Percentiles rank a stretch among this genome's conserved stretches.
Conservation (phyloP, 805 yeast genomes). For the Yamadazyma akitaensis region DNA sequence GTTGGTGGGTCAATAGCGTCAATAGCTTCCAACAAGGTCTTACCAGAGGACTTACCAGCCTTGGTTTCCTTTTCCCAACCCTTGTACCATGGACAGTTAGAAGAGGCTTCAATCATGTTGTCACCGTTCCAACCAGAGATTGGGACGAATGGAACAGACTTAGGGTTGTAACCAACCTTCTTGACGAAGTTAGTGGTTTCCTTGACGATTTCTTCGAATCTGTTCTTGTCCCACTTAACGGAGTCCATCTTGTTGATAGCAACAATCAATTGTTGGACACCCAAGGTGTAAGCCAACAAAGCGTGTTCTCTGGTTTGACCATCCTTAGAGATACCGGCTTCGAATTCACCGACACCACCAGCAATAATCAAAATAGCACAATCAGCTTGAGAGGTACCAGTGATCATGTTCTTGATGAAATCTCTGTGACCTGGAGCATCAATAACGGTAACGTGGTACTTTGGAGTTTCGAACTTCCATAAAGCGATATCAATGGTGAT, state of each 20-base stretch:
- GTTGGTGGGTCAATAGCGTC: slow-evolving; percentile 77
- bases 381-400: slow-evolving; percentile 94
- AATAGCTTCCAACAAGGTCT: slow-evolving; percentile 81
- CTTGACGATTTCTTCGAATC: slow-evolving; percentile 75
- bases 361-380: slow-evolving; percentile 84
- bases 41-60: slow-evolving; percentile 66
- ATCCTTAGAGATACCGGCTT: slow-evolving; percentile 92
- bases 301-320: slow-evolving; percentile 97
- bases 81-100: slow-evolving; percentile 87
- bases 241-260: slow-evolving; percentile 96
- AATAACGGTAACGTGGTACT: slow-evolving; percentile 84
- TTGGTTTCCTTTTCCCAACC: slow-evolving; percentile 80
- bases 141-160: slow-evolving; percentile 84
- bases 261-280: slow-evolving; percentile 83
- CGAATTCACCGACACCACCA: slow-evolving; percentile 92
- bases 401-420: slow-evolving; percentile 94
- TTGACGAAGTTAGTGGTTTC: slow-evolving; percentile 77
- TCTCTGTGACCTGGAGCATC: slow-evolving; percentile 97
- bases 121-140: slow-evolving; percentile 92
- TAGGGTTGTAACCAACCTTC: slow-evolving; percentile 83
- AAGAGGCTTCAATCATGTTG: slow-evolving; percentile 82
- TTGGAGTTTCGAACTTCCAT: slow-evolving; percentile 91
- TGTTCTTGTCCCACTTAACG: slow-evolving; percentile 79
- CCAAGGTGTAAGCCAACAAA: slow-evolving; percentile 82
- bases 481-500: slow-evolving; percentile 92